Base-by-base conservation (phyloP, 371 early-diverging fungal species). In the Funneliformis caledonium region DNA sequence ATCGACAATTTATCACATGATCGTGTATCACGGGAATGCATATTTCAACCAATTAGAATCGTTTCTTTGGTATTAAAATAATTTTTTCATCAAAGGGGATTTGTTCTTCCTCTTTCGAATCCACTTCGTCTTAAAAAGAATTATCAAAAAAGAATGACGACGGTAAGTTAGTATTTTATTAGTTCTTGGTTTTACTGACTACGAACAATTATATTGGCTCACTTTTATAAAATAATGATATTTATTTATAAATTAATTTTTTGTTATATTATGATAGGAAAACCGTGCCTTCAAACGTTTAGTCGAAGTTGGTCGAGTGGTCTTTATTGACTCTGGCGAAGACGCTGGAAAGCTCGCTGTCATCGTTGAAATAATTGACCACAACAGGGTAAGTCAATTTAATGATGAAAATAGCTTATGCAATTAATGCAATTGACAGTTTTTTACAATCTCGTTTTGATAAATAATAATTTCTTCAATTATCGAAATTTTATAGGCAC, bases 221-320 rank as follows among this genome's bases (percentile, higher is more conserved):
- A n/a, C 19, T 56, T 2, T 56, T 56, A 56, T 47, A 7, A 47
- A 47, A 2, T 7, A 9, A 47, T 9, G 4, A 47, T 9, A 47
- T 4, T 47, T 7, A 47, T 9, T 56, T 19, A 5, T 56, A 19
- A 56, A 56, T 56, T 56, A 7, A 1, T 56, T 19, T 16, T 52
- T 52, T 12, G 11, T 50, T 50, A 14, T 50, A 14, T 50, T 50
- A 52, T 52, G 52, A 52, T 52, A 16, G 16, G 52, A 76, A 22
- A 76, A 62, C 9, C 47, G 76, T 45, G 81, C 93, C 83, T 95
- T 94, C 91, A 93, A 93, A 88, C 94, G 95, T 89, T 92, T 94
- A 89, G 98, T 98, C 87, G 95, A 99, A 91, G 95, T 98, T 87
- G 98, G 98, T 87, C 97, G 98, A 88, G 97, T 98, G 82, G 98